These are phyloP conservation scores for Cokeromyces recurvatus DNA, from an alignment of 371 early-diverging fungal genomes.

Conservation along the genomic window DNA sequence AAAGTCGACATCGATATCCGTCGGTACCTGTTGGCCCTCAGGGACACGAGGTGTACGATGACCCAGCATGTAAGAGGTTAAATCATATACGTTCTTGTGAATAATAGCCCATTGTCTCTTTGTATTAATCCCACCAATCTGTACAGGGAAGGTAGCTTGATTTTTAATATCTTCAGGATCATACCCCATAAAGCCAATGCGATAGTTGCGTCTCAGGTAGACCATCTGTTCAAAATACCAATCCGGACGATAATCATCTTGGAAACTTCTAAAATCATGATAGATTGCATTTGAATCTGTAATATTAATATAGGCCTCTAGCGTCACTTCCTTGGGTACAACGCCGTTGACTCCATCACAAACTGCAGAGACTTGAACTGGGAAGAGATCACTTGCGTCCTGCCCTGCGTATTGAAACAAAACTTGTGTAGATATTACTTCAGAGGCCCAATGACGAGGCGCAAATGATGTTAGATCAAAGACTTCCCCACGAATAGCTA, in stretches of 20 bases:
- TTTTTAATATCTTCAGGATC: slow-evolving; percentile 36
- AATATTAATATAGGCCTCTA: slow-evolving; percentile 38
- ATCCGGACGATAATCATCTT: slow-evolving; percentile 39
- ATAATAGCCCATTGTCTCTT: slow-evolving; percentile 43
- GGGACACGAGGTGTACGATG: slow-evolving; percentile 14
- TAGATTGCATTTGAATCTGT: slow-evolving; percentile 38
- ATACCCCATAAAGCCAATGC: slow-evolving; percentile 45
- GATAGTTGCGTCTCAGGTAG: slow-evolving; percentile 46
- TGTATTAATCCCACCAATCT: slow-evolving; percentile 21
- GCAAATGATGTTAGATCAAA: slow-evolving; percentile 68
- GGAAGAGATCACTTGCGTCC: slow-evolving; percentile 69
- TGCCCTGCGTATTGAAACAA: slow-evolving; percentile 62
- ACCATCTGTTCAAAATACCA: slow-evolving; percentile 56
- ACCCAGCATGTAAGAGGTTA: slow-evolving; percentile 50
- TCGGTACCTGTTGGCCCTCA: slow-evolving; percentile 11
- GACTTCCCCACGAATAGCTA: slow-evolving; percentile 69
- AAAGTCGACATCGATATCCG: slow-evolving; percentile 34
- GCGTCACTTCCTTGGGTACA: slow-evolving; percentile 30
- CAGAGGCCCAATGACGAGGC: slow-evolving; percentile 50
- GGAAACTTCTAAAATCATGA: slow-evolving; percentile 41
- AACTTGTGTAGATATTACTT: slow-evolving; percentile 37
- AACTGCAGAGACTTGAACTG: slow-evolving; percentile 66
- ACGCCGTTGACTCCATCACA: slow-evolving; percentile 38
- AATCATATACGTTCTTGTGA: slow-evolving; percentile 54
- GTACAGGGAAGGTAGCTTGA: slow-evolving; percentile 29